Percentiles rank a stretch among this genome's conserved stretches.
Evolutionary conservation across 2,329 filamentous ascomycete species (phyloP).

Genomic region (Fusarium heterosporum): DNA sequence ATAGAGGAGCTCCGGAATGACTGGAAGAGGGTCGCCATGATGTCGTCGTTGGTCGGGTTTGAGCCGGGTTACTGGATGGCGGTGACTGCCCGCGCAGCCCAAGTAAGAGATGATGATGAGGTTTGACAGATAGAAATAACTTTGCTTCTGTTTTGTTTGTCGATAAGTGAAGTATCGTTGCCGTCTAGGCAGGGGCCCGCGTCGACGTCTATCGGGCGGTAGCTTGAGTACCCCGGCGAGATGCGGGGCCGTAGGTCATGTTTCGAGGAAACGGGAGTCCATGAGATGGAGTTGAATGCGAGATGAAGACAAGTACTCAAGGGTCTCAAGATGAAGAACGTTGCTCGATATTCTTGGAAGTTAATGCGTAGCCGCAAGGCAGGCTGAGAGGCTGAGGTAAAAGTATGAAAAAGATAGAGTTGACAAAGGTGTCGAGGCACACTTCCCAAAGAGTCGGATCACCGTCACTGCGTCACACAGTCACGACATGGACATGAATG

Average conservation of each 20-base stretch:
- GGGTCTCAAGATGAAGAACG: background rate
- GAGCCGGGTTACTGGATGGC: conserved; percentile 22
- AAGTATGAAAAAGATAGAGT: conserved; percentile 27
- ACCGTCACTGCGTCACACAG: conserved; percentile 43
- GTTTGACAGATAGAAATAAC: conserved; percentile 7
- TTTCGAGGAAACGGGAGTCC: conserved; percentile 43
- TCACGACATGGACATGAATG: conserved; percentile 39
- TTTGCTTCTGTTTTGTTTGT: conserved; percentile 22
- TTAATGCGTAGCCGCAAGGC: conserved; percentile 13
- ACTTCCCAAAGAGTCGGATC: conserved; percentile 44
- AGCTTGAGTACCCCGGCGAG: conserved; percentile 50
- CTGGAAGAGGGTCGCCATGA: conserved; percentile 79
- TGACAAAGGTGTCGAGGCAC: conserved; percentile 36
- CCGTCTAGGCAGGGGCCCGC: conserved; percentile 28
- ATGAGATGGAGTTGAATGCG: conserved; percentile 28
- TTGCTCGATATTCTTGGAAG: conserved; percentile 3
- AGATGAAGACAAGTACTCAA: background rate
- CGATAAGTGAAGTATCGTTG: conserved; percentile 12
- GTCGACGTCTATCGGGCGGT: conserved; percentile 48
- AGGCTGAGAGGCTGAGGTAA: conserved; percentile 14
- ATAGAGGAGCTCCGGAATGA: conserved; percentile 76
- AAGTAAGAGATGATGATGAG: conserved; percentile 4
- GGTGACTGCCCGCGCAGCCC: conserved; percentile 39
- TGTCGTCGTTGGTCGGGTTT: conserved; percentile 37
- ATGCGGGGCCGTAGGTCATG: conserved; percentile 53